phyloP scores from a whole-genome alignment of 75 land plant genomes.

The Pseudotsuga menziesii region DNA sequence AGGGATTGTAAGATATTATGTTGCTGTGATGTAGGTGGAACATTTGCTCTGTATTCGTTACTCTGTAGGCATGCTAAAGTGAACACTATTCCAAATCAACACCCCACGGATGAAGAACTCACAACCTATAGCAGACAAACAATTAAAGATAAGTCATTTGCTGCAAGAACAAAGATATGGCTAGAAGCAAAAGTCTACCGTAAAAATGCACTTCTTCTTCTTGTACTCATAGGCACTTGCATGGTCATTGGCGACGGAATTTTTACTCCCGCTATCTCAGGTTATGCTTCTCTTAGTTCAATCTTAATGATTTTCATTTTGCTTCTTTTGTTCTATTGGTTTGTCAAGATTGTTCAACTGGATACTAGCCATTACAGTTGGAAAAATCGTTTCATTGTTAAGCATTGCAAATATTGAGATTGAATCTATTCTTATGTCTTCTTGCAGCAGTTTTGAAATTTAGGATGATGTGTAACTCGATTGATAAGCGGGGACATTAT shows the following conservation, averaged over 20 bases:
- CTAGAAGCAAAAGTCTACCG: constrained; percentile 33
- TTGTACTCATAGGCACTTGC: constrained; percentile 82
- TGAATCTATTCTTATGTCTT: no score
- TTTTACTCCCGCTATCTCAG: constrained; percentile 90
- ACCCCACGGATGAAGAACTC: constrained; percentile 62
- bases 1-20: no score
- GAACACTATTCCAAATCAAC: constrained; percentile 72
- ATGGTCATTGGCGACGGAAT: constrained; percentile 91
- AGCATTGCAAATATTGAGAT: no score
- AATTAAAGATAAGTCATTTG: constrained; percentile 54
- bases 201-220: constrained; percentile 54
- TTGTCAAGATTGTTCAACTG: no score
- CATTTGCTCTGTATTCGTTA: constrained; percentile 78
- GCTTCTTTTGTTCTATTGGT: no score
- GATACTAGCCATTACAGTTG: no score
- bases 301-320: neutral
- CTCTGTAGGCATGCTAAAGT: constrained; percentile 77
- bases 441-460: no score
- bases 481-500: no score
- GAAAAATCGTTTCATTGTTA: no score
- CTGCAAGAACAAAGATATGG: constrained; percentile 63
- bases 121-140: constrained; percentile 67
- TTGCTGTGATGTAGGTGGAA: constrained; percentile 51
- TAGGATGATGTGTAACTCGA: no score
- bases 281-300: constrained; percentile 19